Percentiles rank a stretch among this genome's conserved stretches.
Conservation (phyloP, 139 green algal species). For the Micractinium sp. region DNA sequence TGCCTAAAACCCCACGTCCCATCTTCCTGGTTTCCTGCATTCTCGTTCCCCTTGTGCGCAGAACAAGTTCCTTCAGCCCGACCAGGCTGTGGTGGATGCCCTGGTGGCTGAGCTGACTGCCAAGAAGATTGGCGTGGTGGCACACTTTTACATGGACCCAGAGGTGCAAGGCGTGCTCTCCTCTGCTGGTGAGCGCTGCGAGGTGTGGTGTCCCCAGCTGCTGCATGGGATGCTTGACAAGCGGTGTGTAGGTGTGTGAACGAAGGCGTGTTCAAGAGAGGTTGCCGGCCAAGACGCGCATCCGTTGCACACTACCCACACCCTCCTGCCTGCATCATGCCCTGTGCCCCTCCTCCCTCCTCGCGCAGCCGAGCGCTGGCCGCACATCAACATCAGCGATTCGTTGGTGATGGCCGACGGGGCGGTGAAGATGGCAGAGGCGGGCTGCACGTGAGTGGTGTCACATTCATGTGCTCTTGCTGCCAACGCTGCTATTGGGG, state of each 20-base stretch:
- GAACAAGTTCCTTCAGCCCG: slow-evolving; percentile 66
- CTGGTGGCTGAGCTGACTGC: slow-evolving; percentile 64
- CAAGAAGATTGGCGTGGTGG: slow-evolving; percentile 98
- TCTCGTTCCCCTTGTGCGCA: background rate
- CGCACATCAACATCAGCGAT: slow-evolving; percentile 96
- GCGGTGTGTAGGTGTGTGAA: too few relatives aligned
- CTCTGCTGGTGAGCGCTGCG: slow-evolving; percentile 56
- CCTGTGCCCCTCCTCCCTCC: slow-evolving; percentile 49
- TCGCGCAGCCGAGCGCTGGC: slow-evolving; percentile 77
- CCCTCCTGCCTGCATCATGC: background rate
- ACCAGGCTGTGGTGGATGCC: slow-evolving; percentile 50
- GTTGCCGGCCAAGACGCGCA: too few relatives aligned
- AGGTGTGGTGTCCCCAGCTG: too few relatives aligned
- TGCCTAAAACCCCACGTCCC: background rate
- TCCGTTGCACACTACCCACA: background rate
- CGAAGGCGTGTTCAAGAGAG: too few relatives aligned
- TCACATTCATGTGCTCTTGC: too few relatives aligned
- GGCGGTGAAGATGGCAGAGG: slow-evolving; percentile 85
- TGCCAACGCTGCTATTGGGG: background rate
- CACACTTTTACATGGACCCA: slow-evolving; percentile 99
- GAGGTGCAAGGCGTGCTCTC: slow-evolving; percentile 96
- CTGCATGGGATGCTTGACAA: too few relatives aligned
- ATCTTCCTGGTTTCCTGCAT: background rate
- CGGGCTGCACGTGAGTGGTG: slow-evolving; percentile 75
- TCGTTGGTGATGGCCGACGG: slow-evolving; percentile 93